Evolutionary conservation across 805 yeast genomes (phyloP).

Genomic region (Candida succiphila): DNA sequence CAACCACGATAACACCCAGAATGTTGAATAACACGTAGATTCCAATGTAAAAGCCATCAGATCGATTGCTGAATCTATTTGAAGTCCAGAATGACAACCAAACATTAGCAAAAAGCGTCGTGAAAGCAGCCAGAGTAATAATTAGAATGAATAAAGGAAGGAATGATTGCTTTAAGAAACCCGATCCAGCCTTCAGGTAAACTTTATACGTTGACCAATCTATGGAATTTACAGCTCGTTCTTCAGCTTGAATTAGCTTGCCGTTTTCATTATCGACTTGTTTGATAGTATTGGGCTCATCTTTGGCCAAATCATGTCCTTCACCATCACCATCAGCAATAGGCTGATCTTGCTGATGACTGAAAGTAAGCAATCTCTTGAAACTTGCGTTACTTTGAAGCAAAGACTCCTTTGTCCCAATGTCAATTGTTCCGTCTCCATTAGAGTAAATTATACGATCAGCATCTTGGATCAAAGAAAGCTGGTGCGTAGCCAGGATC

Average conservation of each 20-base stretch:
- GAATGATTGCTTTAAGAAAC: slow-evolving; percentile 26
- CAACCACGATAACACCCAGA: slow-evolving; percentile 32
- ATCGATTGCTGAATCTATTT: slow-evolving; percentile 31
- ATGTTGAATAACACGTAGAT: slow-evolving; percentile 54
- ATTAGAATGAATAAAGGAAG: slow-evolving; percentile 13
- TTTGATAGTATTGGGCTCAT: too few relatives aligned
- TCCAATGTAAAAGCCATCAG: slow-evolving; percentile 59
- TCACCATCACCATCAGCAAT: slow-evolving; percentile 25
- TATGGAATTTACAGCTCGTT: slow-evolving; percentile 26
- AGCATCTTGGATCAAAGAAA: slow-evolving; percentile 57
- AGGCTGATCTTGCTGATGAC: slow-evolving; percentile 18
- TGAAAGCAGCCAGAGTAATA: slow-evolving; percentile 32
- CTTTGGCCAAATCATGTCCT: too few relatives aligned
- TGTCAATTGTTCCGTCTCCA: slow-evolving; percentile 47
- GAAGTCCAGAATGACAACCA: slow-evolving; percentile 81
- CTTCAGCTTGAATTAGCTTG: slow-evolving; percentile 20
- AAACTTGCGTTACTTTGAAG: slow-evolving; percentile 34
- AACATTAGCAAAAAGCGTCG: slow-evolving; percentile 49
- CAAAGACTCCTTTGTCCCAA: slow-evolving; percentile 54
- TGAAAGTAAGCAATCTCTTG: slow-evolving; percentile 38
- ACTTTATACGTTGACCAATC: slow-evolving; percentile 33
- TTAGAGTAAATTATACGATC: slow-evolving; percentile 58
- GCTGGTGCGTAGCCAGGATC: slow-evolving; percentile 74
- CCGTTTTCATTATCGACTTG: too few relatives aligned
- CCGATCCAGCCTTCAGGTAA: slow-evolving; percentile 49